Conservation (phyloP, 257 asterid species). For the Scutellaria baicalensis region DNA sequence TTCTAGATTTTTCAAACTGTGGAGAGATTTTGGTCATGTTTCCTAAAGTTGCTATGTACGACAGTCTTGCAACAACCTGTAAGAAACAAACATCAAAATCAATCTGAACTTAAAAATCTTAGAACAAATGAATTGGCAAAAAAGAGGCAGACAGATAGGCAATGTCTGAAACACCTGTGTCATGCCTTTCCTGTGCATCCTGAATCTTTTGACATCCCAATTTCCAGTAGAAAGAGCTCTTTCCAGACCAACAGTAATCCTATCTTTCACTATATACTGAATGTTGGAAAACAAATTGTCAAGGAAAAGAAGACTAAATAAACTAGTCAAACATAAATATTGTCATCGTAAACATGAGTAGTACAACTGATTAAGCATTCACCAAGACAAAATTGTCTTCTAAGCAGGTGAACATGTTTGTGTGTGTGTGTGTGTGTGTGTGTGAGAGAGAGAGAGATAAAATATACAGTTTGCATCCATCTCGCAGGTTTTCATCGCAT, state of each 20-base stretch:
- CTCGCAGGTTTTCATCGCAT: not conserved
- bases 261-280: constrained; percentile 36
- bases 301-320: not conserved
- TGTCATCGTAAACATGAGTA: not conserved
- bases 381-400: not conserved
- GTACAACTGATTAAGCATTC: not conserved
- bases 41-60: constrained; percentile 80
- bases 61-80: constrained; percentile 70
- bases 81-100: not conserved
- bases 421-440: too few species aligned
- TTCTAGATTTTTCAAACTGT: constrained; percentile 86
- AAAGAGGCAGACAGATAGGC: not conserved
- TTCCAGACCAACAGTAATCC: constrained; percentile 63
- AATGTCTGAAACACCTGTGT: constrained; percentile 58
- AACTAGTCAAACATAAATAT: not conserved
- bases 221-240: constrained; percentile 93
- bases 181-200: constrained; percentile 87
- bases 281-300: constrained; percentile 5
- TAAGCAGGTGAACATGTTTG: too few species aligned
- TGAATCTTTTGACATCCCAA: constrained; percentile 82
- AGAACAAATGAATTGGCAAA: not conserved
- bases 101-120: not conserved
- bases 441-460: not conserved
- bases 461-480: not conserved
- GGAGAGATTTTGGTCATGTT: constrained; percentile 81